These are phyloP conservation scores for Nakazawaea sp. DNA, from an alignment of 805 yeast species.

Conservation along the genomic window DNA sequence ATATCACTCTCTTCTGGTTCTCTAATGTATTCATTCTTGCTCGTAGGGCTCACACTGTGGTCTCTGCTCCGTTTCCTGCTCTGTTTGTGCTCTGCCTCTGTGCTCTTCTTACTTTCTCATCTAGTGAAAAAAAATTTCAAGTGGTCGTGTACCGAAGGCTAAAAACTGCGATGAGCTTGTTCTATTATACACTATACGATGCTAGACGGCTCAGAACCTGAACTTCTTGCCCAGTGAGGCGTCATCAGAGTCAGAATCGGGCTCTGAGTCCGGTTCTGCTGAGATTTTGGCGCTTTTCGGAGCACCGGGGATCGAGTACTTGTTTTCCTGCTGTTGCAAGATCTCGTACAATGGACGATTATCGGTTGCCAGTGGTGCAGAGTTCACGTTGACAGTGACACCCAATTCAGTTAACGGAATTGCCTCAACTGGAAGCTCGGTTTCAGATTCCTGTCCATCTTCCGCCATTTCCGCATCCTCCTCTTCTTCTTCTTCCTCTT, in stretches of 20 bases:
- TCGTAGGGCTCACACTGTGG: too few relatives aligned
- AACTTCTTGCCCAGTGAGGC: slow-evolving; percentile 2
- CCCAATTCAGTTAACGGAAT: slow-evolving; percentile 21
- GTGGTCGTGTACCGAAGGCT: too few relatives aligned
- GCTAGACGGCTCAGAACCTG: not conserved
- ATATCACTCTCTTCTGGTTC: too few relatives aligned
- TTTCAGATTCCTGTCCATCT: slow-evolving; percentile 22
- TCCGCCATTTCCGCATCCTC: slow-evolving; percentile 22
- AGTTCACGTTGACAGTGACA: slow-evolving; percentile 7
- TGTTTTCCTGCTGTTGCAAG: slow-evolving; percentile 18
- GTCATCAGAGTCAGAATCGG: not conserved
- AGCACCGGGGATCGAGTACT: not conserved
- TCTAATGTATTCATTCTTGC: too few relatives aligned
- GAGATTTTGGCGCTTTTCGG: not conserved
- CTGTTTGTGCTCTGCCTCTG: not conserved
- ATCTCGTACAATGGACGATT: slow-evolving; percentile 24
- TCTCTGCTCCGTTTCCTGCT: not conserved
- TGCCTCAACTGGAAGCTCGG: slow-evolving; percentile 21
- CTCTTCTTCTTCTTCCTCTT: slow-evolving; percentile 22
- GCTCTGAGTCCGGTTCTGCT: not conserved
- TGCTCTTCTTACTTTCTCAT: not conserved
- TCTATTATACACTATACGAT: too few relatives aligned
- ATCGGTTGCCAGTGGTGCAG: slow-evolving; percentile 12
- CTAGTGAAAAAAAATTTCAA: not conserved
- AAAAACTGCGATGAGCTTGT: too few relatives aligned